phyloP scores from a whole-genome alignment of 129 eudicot genomes.

The sunflower (Helianthus annuus) region DNA sequence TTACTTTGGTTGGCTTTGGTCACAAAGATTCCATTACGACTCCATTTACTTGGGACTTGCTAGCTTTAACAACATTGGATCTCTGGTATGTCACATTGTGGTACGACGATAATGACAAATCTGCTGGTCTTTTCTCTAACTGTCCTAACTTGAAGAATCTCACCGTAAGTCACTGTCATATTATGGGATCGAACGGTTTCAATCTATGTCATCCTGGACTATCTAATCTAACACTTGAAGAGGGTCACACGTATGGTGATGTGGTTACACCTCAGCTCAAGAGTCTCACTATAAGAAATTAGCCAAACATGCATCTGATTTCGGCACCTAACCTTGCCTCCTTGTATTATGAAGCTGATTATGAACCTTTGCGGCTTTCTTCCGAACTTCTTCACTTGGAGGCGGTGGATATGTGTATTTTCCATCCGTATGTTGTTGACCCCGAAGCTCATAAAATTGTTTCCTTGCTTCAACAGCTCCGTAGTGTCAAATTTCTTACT shows the following conservation, averaged over 20 bases:
- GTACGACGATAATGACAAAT: background rate
- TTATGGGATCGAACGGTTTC: background rate
- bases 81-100: background rate
- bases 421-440: background rate
- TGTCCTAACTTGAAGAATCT: constrained; percentile 20
- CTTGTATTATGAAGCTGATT: background rate
- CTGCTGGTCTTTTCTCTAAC: constrained; percentile 18
- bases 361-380: background rate
- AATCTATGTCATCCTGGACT: background rate
- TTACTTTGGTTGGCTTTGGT: no score
- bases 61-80: constrained; percentile 13
- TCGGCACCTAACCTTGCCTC: no score
- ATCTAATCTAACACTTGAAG: background rate
- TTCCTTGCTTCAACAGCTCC: background rate
- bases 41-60: constrained; percentile 13
- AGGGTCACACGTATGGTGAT: background rate
- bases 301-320: background rate
- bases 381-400: background rate
- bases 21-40: background rate
- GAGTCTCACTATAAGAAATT: background rate
- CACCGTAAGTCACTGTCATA: background rate
- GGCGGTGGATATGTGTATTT: constrained; percentile 8
- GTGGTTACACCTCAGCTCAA: constrained; percentile 15
- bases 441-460: background rate
- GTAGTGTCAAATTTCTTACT: constrained; percentile 8